Base-by-base conservation (phyloP, 2,329 filamentous ascomycete species). In the Decorospora gaudefroyi region DNA sequence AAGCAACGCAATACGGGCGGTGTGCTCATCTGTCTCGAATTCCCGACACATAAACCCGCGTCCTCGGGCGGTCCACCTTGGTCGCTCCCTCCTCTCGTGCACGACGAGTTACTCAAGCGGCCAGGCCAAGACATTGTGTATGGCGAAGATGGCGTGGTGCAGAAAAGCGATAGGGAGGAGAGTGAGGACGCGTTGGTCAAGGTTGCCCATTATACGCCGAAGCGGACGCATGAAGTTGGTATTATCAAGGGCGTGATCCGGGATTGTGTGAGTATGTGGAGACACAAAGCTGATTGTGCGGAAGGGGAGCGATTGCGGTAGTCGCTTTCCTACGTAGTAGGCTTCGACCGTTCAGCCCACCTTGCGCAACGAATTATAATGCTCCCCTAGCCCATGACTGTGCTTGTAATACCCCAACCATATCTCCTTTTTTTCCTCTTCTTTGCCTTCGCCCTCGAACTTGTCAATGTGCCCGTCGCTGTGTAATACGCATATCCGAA, bases 351-450 rank as follows among this genome's bases (percentile, higher is more conserved):
- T 40, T 68, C 62, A 70, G 43, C 51, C 48, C 16, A 38, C 48
- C 42, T 68, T 76, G 29, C 75, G 64, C 67, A 99, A 72, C 39
- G 91, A 95, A 68, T 99, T 99, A 73, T 99, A 99, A 73, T 99
- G 93, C 75, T 97, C 93, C 9, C 93, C 93, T 35, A 99, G 75
- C 1, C 92, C 92, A 70, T 95, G 97, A 34, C 88, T 89, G 74
- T 96, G 90, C 61, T 88, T 81, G 72, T 97, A 97, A 71, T 97
- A 99, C 23, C 90, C 92, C 70, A 99, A 70, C 92, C 93, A 97
- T 36, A 95, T 79, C 55, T 81, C 82, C 58, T 80, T 80, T 55
- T 73, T 76, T 7, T 62, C 63, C 39, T 70, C 67, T 3, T 71
- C 65, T 18, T 36, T 38, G 13, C 72, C 76, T 1, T 60, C 64